These are phyloP conservation scores for Ormosia emarginata DNA, from an alignment of 306 rosid genomes.

Conservation along the genomic window DNA sequence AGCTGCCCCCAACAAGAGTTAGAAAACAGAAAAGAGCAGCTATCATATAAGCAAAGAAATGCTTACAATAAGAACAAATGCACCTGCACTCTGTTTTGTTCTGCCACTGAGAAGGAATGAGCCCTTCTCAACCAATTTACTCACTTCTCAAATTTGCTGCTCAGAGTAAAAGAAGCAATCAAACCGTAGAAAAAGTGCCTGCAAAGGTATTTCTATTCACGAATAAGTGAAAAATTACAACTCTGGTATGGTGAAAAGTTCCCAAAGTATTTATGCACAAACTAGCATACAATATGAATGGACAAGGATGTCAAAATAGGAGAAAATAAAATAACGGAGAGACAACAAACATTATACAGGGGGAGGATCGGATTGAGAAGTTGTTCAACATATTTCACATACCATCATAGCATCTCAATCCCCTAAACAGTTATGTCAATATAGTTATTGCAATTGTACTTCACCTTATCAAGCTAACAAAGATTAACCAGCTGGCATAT, in stretches of 20 bases:
- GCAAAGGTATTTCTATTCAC: slow-evolving; percentile 17
- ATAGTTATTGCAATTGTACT: no score
- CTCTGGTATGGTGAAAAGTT: neutral
- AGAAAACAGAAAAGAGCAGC: no score
- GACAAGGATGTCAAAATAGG: neutral
- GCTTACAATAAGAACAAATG: slow-evolving; percentile 50
- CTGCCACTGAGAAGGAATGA: slow-evolving; percentile 22
- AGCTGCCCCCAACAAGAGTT: no score
- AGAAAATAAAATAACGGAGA: neutral
- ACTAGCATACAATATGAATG: neutral
- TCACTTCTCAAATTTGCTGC: slow-evolving; percentile 21
- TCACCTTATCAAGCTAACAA: no score
- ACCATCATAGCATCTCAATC: no score
- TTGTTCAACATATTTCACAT: no score
- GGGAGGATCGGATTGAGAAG: no score
- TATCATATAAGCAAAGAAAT: neutral
- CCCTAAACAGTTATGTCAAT: no score
- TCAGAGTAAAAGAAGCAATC: slow-evolving; percentile 24
- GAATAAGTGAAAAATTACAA: neutral
- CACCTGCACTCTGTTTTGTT: slow-evolving; percentile 23
- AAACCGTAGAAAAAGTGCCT: slow-evolving; percentile 24
- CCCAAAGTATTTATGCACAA: neutral
- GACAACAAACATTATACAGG: neutral
- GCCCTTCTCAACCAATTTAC: slow-evolving; percentile 22
- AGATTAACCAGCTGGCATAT: no score